Evolutionary conservation across 257 asterid genomes (phyloP), one percentile per base, ranked within the genome.

Genomic region (Solanum gandarillasii): DNA sequence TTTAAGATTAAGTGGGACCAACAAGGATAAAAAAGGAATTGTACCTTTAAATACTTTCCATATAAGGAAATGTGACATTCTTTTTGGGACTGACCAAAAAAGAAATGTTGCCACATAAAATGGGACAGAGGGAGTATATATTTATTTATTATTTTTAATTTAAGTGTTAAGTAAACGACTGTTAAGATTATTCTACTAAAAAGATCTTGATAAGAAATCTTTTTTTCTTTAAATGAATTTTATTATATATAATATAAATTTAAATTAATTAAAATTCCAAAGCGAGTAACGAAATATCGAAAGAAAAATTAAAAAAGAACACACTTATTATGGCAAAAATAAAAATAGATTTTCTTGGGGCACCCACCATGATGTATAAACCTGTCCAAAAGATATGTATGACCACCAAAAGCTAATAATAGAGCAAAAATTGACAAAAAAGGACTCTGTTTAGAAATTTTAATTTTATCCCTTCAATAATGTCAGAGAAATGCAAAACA

Each of bases 231-330:
- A 48, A 48, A 48, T 2, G 25, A 58, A 7, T 7, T 20, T 58
- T 2, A 48, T 48, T 16, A 5, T 4, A 60, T 3, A 60, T 3
- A 60, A 0, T 60, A 3, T 3, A 23, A 62, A 5, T 25, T 9
- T 0, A 25, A 68, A 68, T 27, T 68, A 68, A 27, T 68, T 32
- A 7, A 1, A 14, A 68, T 27, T 29, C 0, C 2, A 68, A 68
- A 27, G 4, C 5, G 1, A 60, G 5, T 23, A 21, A 1, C 6
- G 5, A 11, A 65, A 65, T 65, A n/a, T 0, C 0, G 4, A 7
- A 55, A 2, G 4, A 55, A 55, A n/a, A 65, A 65, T 0, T 0
- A 68, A 13, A 70, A 29, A 13, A 25, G 0, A 7, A 7, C 3
- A 13, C 10, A 71, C 35, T 16, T 32, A 71, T 31, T 73, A 9